Base-by-base conservation (phyloP, 2,329 filamentous ascomycete genomes). In the Cladophialophora psammophila region DNA sequence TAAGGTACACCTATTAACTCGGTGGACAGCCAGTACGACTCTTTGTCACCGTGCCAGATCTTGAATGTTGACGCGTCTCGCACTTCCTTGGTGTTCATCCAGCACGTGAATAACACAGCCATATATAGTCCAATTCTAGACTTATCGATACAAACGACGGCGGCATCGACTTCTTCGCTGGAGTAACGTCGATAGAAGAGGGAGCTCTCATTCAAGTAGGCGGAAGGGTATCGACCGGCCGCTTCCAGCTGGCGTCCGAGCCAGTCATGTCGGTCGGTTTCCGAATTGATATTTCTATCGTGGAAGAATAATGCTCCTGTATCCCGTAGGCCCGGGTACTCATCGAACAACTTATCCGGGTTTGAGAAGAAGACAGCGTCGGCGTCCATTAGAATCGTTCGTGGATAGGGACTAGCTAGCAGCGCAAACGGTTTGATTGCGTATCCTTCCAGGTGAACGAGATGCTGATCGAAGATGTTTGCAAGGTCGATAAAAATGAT, bases 21-120 rank as follows among this genome's bases (percentile, higher is more conserved):
- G 7, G 82, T 74, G 0, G 80, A 81, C 26, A 83, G 74, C 82
- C 81, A 83, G 75, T 77, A 83, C 0, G 76, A 80, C 68, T 83
- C 82, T 68, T 83, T 83, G 42, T 84, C 82, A 0, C 82, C 82
- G 26, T 83, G 79, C 0, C 75, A 80, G 34, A 81, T 72, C 36
- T 75, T 74, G 65, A 82, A 83, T 0, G 80, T 81, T 9, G 78
- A 74, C 32, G 79, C 73, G 3, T 81, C 77, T 0, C 81, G 77
- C 0, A 82, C 80, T 0, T 66, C 71, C 6, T 76, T 71, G 1
- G 77, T 78, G 59, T 84, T 83, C 69, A 83, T 81, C 82, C 81
- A 83, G n/a, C 75, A 78, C 0, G 76, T 72, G 55, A 82, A 81
- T 7, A 84, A 69, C 1, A 83, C 71, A 0, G 76, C 81, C 10